Percentiles rank a stretch among this genome's conserved stretches.
phyloP scores from a whole-genome alignment of 2,329 filamentous ascomycete species.

The Botrytis cinerea region DNA sequence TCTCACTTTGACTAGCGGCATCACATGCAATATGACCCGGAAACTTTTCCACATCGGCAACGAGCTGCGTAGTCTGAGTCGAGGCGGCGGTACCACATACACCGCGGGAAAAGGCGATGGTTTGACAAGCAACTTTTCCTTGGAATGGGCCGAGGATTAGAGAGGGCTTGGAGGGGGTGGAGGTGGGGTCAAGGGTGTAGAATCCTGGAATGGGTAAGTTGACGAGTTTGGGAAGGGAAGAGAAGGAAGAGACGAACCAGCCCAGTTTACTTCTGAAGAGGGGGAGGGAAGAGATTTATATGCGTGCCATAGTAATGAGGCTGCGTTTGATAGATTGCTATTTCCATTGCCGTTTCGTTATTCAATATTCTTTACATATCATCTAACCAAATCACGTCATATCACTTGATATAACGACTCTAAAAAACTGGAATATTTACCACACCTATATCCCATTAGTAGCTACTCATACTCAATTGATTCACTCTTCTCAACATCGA shows the following conservation, averaged over 20 bases:
- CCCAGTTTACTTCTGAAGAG: conserved; percentile 73
- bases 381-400: neutral
- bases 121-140: conserved; percentile 78
- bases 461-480: neutral
- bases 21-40: conserved; percentile 84
- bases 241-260: conserved; percentile 49
- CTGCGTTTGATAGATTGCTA: conserved; percentile 75
- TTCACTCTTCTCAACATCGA: neutral
- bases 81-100: conserved; percentile 74
- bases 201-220: conserved; percentile 55
- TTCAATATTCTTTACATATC: neutral
- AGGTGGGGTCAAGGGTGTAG: conserved; percentile 62
- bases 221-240: neutral
- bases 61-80: conserved; percentile 62
- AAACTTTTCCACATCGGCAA: conserved; percentile 70
- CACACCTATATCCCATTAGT: conserved; percentile 6
- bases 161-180: conserved; percentile 49
- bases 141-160: conserved; percentile 80
- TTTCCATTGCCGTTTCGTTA: conserved; percentile 3
- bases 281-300: conserved; percentile 71
- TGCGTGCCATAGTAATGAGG: conserved; percentile 77
- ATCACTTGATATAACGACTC: conserved; percentile 13
- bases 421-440: neutral
- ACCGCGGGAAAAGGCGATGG: conserved; percentile 70
- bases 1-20: conserved; percentile 72